Conservation (phyloP, 441 rosid genomes). For the Mallotus repandus region DNA sequence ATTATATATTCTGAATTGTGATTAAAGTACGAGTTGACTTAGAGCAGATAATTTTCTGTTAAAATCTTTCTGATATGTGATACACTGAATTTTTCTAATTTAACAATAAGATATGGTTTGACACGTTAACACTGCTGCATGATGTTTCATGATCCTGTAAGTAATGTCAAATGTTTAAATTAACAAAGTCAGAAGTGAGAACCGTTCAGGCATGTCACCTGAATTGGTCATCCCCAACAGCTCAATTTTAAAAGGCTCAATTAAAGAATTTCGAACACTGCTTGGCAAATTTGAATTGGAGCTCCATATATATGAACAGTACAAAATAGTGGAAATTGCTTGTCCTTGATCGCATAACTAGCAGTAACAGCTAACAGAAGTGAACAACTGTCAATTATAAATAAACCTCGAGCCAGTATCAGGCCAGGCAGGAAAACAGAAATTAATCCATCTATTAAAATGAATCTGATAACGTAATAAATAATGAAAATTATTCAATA, state of each 20-base stretch:
- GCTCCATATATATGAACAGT: no score
- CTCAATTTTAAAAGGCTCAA: no score
- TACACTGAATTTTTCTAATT: not conserved
- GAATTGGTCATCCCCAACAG: not conserved
- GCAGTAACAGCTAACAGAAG: not conserved
- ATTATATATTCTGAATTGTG: not conserved
- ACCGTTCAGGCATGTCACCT: not conserved
- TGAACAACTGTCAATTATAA: not conserved
- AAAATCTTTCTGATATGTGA: not conserved
- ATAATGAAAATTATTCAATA: not conserved
- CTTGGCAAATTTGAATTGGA: no score
- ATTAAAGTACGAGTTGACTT: slow-evolving; percentile 7
- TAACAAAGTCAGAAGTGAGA: not conserved
- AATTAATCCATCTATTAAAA: not conserved
- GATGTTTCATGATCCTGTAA: not conserved
- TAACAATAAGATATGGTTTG: not conserved
- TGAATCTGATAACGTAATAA: not conserved
- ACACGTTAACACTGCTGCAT: not conserved
- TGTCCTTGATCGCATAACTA: not conserved
- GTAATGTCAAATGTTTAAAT: not conserved
- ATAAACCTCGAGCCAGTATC: not conserved
- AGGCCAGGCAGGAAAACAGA: not conserved
- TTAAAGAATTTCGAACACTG: no score
- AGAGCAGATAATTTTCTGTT: not conserved
- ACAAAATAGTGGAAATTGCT: no score